Evolutionary conservation across 768 basidiomycete genomes (phyloP).

Genomic region (Boletales sp.): DNA sequence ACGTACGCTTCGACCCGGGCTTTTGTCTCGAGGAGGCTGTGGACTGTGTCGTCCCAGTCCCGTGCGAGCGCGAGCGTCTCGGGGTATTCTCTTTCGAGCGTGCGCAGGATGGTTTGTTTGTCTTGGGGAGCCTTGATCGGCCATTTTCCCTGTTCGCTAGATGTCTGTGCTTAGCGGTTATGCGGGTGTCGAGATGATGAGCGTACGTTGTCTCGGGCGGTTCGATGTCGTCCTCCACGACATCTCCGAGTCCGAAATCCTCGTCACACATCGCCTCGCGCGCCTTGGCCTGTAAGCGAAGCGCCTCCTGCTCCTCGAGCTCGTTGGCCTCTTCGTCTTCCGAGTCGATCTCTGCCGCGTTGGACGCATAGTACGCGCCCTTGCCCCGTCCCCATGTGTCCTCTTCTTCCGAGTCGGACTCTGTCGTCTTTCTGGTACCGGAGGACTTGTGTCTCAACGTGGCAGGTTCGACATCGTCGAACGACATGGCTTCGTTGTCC

Average conservation of each 20-base stretch:
- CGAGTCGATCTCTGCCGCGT: constrained; percentile 74
- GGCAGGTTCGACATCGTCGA: constrained; percentile 5
- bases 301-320: constrained; percentile 86
- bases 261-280: constrained; percentile 68
- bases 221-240: constrained; percentile 35
- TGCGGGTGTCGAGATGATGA: background rate
- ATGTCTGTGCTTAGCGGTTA: constrained; percentile 5
- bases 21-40: constrained; percentile 48
- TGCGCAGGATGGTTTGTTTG: constrained; percentile 54
- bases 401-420: constrained; percentile 32
- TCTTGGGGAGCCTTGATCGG: constrained; percentile 44
- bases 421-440: constrained; percentile 10
- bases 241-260: constrained; percentile 81
- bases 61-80: constrained; percentile 77
- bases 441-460: constrained; percentile 9
- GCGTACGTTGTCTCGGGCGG: constrained; percentile 29
- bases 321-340: constrained; percentile 89
- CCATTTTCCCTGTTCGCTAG: constrained; percentile 14
- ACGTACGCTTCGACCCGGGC: constrained; percentile 54
- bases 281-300: constrained; percentile 69
- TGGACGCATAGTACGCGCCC: constrained; percentile 82
- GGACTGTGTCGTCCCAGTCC: constrained; percentile 76
- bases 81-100: constrained; percentile 72
- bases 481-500: constrained; percentile 23
- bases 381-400: constrained; percentile 80